Conservation (phyloP, 176 grass and related monocot species). For the Puccinellia tenuiflora region DNA sequence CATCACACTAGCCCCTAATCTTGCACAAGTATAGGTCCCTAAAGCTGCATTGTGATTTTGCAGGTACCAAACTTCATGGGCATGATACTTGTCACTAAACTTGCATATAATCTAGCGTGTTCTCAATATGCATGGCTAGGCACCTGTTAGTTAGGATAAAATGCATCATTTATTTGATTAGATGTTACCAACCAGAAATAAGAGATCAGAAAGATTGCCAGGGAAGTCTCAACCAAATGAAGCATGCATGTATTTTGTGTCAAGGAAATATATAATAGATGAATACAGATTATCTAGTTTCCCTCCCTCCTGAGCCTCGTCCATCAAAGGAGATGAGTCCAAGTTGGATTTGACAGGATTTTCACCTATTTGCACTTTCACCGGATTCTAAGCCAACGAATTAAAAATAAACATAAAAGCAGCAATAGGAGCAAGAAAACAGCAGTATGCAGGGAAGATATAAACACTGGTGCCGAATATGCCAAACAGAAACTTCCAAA, state of each 20-base stretch:
- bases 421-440: not conserved
- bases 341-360: not conserved
- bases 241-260: not conserved
- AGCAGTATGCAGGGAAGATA: not conserved
- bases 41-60: not conserved
- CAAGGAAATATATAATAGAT: not conserved
- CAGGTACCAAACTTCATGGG: not conserved
- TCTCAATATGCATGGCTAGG: not conserved
- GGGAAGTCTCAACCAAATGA: not conserved
- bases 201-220: not conserved
- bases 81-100: not conserved
- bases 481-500: slow-evolving; percentile 19
- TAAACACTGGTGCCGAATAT: not conserved
- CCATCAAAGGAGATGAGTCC: not conserved
- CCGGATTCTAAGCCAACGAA: not conserved
- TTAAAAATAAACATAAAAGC: not conserved
- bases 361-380: not conserved
- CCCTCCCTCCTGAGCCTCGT: not conserved
- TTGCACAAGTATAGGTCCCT: not conserved
- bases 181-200: not conserved
- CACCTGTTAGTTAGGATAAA: too few species aligned
- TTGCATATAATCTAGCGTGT: not conserved
- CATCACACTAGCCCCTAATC: not conserved
- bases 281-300: not conserved
- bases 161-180: not conserved